These are phyloP conservation scores for Cornus suecica DNA, from an alignment of 148 eudicot genomes.

Conservation along the genomic window DNA sequence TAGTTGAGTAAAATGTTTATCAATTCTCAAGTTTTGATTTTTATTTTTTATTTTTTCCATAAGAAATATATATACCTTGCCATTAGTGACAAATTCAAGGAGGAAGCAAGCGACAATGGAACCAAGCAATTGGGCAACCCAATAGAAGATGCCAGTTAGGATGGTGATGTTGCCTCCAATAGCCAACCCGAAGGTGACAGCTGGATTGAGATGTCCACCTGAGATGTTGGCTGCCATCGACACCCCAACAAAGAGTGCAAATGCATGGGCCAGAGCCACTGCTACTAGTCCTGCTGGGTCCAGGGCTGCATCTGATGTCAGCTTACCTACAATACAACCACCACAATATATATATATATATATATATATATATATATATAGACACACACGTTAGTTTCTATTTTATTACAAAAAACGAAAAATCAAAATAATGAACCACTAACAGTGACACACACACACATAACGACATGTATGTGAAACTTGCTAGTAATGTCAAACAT, in stretches of 20 bases:
- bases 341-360: too few relatives aligned
- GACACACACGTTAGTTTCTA: too few relatives aligned
- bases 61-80: constrained; percentile 26
- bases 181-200: constrained; percentile 87
- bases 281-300: constrained; percentile 81
- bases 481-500: too few relatives aligned
- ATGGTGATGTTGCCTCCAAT: constrained; percentile 78
- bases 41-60: neutral
- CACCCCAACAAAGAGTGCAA: constrained; percentile 82
- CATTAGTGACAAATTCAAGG: constrained; percentile 41
- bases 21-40: too few relatives aligned
- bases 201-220: constrained; percentile 87
- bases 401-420: too few relatives aligned
- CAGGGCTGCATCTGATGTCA: constrained; percentile 61
- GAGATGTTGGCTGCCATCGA: constrained; percentile 79
- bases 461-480: too few relatives aligned
- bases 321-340: constrained; percentile 38
- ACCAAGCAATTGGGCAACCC: constrained; percentile 55
- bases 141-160: constrained; percentile 57
- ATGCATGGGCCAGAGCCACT: constrained; percentile 73
- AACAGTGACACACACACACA: neutral
- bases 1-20: too few relatives aligned
- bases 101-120: constrained; percentile 53
- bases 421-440: neutral
- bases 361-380: too few relatives aligned